Conservation (phyloP, 179 eudicot genomes). For the Actinidia chinensis region DNA sequence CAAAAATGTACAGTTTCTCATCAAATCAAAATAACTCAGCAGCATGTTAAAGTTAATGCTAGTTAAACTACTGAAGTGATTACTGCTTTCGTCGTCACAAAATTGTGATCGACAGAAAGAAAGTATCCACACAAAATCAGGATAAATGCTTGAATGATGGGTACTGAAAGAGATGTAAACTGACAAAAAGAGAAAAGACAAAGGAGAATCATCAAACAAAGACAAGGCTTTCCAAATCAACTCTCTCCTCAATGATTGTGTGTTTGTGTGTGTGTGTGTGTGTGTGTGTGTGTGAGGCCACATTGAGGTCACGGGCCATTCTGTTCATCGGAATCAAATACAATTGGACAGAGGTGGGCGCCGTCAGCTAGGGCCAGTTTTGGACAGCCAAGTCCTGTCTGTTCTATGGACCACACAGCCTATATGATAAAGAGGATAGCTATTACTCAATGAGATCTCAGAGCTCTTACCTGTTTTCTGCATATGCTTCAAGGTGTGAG, state of each 20-base stretch:
- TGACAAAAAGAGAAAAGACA: not conserved
- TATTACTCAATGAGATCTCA: no score
- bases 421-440: not conserved
- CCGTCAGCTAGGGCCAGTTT: not conserved
- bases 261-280: no score
- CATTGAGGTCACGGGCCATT: conserved; percentile 13
- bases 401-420: conserved; percentile 7
- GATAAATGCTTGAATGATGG: not conserved
- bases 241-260: not conserved
- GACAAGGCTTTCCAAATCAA: not conserved
- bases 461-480: no score
- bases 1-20: not conserved
- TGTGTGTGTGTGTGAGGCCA: not conserved
- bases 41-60: not conserved
- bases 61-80: not conserved
- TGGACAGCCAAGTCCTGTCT: not conserved
- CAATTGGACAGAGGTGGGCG: not conserved
- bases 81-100: not conserved
- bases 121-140: not conserved
- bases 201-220: no score
- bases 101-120: not conserved
- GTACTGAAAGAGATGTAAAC: not conserved
- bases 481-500: no score
- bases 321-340: not conserved
- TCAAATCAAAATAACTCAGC: not conserved